Evolutionary conservation across 768 basidiomycete genomes (phyloP).

Genomic region (Trametes maxima): DNA sequence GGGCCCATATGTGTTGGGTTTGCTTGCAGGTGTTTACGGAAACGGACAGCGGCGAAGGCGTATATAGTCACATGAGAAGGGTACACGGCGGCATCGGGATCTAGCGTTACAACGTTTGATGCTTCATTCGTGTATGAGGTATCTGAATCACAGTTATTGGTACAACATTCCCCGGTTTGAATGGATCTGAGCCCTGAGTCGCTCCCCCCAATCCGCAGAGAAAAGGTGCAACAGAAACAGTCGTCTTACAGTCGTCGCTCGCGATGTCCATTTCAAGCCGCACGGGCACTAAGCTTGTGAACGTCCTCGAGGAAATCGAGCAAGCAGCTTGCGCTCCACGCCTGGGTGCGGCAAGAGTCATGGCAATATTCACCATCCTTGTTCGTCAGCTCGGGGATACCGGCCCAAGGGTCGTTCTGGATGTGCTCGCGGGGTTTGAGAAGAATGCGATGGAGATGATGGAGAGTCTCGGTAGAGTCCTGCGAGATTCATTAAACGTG

Average conservation of each 20-base stretch:
- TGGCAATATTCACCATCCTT: conserved; percentile 77
- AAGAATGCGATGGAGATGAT: conserved; percentile 76
- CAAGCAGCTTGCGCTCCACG: conserved; percentile 93
- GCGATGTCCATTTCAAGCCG: background rate
- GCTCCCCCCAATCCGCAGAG: no score
- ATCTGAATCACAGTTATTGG: background rate
- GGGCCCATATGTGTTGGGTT: no score
- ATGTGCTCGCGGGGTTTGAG: conserved; percentile 75
- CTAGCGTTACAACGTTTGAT: background rate
- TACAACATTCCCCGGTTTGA: background rate
- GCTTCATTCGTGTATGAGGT: background rate
- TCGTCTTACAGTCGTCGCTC: background rate
- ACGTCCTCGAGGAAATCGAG: conserved; percentile 86
- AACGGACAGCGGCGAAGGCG: no score
- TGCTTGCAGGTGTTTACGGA: no score
- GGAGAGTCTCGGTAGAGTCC: conserved; percentile 72
- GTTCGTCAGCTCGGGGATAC: conserved; percentile 92
- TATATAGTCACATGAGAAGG: conserved; percentile 43
- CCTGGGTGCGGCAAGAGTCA: conserved; percentile 93
- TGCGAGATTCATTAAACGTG: conserved; percentile 31
- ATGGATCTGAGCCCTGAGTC: background rate
- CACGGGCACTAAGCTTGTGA: conserved; percentile 40
- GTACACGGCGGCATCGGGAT: conserved; percentile 28
- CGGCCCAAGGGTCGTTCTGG: conserved; percentile 84
- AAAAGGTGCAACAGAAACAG: background rate